Evolutionary conservation across 2,329 filamentous ascomycete species (phyloP).

Genomic region (Penicillium italicum): DNA sequence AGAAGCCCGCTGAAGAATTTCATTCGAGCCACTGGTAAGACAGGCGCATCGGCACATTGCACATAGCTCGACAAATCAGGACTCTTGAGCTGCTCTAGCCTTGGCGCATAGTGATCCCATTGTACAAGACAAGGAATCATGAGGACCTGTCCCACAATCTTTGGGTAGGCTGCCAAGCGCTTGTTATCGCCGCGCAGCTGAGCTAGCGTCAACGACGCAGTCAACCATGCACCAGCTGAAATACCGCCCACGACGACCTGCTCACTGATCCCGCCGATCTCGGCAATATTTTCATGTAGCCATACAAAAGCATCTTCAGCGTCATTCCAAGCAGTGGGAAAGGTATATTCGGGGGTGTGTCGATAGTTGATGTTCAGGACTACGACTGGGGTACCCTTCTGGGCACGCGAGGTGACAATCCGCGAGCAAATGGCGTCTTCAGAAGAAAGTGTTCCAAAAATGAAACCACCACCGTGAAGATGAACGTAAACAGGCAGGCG

Average conservation of each 20-base stretch:
- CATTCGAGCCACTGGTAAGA: conserved; percentile 44
- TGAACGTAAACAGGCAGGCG: conserved; percentile 51
- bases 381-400: conserved; percentile 29
- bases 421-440: conserved; percentile 54
- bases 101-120: conserved; percentile 32
- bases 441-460: conserved; percentile 52
- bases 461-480: conserved; percentile 56
- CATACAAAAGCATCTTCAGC: conserved; percentile 54
- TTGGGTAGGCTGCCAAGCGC: conserved; percentile 19
- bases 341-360: conserved; percentile 54
- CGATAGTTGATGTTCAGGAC: conserved; percentile 59
- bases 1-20: conserved; percentile 31
- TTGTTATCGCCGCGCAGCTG: conserved; percentile 34
- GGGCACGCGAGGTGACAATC: conserved; percentile 40
- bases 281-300: conserved; percentile 46
- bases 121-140: conserved; percentile 50
- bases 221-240: conserved; percentile 48
- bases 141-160: conserved; percentile 50
- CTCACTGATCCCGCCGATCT: conserved; percentile 39
- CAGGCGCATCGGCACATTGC: conserved; percentile 49
- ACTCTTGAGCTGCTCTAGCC: conserved; percentile 38
- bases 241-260: conserved; percentile 49
- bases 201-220: conserved; percentile 42
- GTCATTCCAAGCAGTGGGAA: conserved; percentile 53
- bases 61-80: conserved; percentile 45